Conservation (phyloP, 371 early-diverging fungal species). For the Batrachochytrium dendrobatidis region DNA sequence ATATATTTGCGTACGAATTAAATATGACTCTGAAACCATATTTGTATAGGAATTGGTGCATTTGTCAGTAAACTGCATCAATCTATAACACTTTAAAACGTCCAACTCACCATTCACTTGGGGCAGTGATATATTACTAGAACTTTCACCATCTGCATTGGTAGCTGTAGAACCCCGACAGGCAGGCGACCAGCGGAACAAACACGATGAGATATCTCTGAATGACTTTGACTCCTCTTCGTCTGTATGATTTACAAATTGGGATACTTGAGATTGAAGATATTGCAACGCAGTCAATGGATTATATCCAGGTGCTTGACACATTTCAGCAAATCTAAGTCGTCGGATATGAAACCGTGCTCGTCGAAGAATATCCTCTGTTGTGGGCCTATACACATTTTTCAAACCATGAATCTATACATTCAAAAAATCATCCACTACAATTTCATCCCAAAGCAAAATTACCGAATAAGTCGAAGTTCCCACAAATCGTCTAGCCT, state of each 20-base stretch:
- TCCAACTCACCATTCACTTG: no score
- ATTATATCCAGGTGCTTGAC: slow-evolving; percentile 18
- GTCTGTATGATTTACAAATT: slow-evolving; percentile 60
- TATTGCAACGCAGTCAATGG: slow-evolving; percentile 53
- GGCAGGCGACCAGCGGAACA: slow-evolving; percentile 37
- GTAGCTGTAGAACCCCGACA: not conserved
- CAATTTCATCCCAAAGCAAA: not conserved
- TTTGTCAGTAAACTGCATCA: not conserved
- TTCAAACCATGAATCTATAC: not conserved
- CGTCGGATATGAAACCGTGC: slow-evolving; percentile 57
- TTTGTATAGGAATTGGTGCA: not conserved
- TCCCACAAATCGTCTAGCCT: slow-evolving; percentile 85
- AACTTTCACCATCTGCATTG: not conserved
- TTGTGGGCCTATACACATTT: slow-evolving; percentile 42
- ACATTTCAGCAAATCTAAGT: slow-evolving; percentile 63
- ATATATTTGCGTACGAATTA: slow-evolving; percentile 57
- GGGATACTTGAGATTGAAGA: slow-evolving; percentile 54
- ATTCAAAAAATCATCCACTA: not conserved
- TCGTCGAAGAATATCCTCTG: slow-evolving; percentile 51
- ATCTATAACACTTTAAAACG: no score
- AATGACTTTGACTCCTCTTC: slow-evolving; percentile 58
- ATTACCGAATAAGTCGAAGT: slow-evolving; percentile 57
- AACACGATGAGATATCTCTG: slow-evolving; percentile 48
- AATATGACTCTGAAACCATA: slow-evolving; percentile 23
- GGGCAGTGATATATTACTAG: no score